phyloP scores from a whole-genome alignment of 208 protist genomes.

The Trypanosoma rangeli region DNA sequence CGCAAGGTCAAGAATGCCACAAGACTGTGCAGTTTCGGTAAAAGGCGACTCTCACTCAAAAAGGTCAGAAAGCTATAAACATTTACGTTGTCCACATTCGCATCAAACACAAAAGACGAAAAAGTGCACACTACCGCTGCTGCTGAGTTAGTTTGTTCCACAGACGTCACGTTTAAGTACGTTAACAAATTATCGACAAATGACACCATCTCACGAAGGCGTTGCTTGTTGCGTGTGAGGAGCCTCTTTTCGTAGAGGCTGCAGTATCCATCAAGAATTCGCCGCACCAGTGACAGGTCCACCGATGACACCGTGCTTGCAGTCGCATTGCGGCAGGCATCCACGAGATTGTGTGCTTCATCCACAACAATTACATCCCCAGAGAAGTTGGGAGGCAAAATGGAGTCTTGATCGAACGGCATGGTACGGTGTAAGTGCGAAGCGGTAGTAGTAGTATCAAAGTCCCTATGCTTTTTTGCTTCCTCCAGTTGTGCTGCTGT shows the following conservation, averaged over 20 bases:
- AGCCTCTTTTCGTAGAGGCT: conserved; percentile 75
- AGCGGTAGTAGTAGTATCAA: background rate
- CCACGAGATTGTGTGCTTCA: conserved; percentile 96
- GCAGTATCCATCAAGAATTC: conserved; percentile 67
- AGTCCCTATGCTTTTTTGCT: background rate
- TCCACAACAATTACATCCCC: conserved; percentile 92
- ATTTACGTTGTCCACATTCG: conserved; percentile 74
- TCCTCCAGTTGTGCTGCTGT: conserved; percentile 5
- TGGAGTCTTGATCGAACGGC: conserved; percentile 1
- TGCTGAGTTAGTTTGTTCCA: background rate
- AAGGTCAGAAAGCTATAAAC: conserved; percentile 60
- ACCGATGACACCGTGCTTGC: conserved; percentile 37
- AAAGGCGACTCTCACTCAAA: conserved; percentile 52
- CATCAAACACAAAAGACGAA: conserved; percentile 74
- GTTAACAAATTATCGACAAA: conserved; percentile 53
- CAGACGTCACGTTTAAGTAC: conserved; percentile 11
- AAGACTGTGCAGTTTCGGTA: conserved; percentile 77
- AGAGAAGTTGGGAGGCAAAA: conserved; percentile 56
- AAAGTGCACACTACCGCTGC: conserved; percentile 14
- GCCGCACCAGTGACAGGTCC: conserved; percentile 44
- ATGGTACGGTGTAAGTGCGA: background rate
- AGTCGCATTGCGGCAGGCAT: conserved; percentile 89
- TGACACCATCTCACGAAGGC: conserved; percentile 76
- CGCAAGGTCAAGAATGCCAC: conserved; percentile 24
- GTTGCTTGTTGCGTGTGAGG: conserved; percentile 85